Percentiles rank a stretch among this genome's conserved stretches.
phyloP scores from a whole-genome alignment of 2,329 filamentous ascomycete genomes.

The Colletotrichum plurivorum region DNA sequence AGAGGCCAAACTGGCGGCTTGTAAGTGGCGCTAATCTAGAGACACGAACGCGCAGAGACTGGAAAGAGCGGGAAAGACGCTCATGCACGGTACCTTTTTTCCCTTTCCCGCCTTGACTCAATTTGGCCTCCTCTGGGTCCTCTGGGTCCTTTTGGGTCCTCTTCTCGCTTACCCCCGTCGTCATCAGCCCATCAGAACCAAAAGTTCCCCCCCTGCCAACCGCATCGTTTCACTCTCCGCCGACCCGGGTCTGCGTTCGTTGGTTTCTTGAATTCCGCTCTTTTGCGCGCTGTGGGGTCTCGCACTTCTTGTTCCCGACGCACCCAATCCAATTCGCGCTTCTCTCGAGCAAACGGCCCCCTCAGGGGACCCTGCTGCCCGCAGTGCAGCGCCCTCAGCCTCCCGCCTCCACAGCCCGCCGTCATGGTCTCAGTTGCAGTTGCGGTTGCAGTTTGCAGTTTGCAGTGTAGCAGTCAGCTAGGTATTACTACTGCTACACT shows the following conservation, averaged over 20 bases:
- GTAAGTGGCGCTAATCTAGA: too few relatives aligned
- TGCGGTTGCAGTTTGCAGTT: background rate
- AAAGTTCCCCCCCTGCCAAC: conserved; percentile 26
- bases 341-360: too few relatives aligned
- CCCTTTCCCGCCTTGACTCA: conserved; percentile 11
- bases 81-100: conserved; percentile 40
- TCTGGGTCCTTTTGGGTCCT: too few relatives aligned
- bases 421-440: conserved; percentile 23
- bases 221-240: conserved; percentile 32
- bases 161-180: conserved; percentile 34
- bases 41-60: background rate
- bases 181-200: conserved; percentile 39
- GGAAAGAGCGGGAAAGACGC: background rate
- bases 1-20: too few relatives aligned
- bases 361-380: background rate
- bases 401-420: conserved; percentile 19
- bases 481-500: too few relatives aligned
- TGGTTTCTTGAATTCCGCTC: conserved; percentile 22
- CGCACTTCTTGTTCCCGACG: background rate
- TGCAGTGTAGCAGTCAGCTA: too few relatives aligned
- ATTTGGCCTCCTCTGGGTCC: conserved; percentile 24
- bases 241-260: conserved; percentile 14
- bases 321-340: conserved; percentile 1
- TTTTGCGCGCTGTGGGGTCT: background rate
- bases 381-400: conserved; percentile 23